These are phyloP conservation scores for Chaetomium tenue DNA, from an alignment of 495 filamentous ascomycete species.

Conservation along the genomic window DNA sequence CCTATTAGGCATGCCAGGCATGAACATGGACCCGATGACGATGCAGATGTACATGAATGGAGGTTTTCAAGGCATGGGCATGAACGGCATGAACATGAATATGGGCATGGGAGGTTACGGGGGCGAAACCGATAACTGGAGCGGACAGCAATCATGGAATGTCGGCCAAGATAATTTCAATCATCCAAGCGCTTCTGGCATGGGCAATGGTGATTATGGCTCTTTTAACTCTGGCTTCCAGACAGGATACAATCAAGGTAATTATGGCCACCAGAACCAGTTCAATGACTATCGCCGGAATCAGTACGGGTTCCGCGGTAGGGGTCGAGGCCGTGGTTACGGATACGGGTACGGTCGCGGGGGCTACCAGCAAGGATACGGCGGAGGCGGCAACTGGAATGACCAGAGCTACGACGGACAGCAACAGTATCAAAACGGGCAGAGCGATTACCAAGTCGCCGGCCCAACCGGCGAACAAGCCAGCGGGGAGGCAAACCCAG, in stretches of 20 bases:
- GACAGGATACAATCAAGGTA: constrained; percentile 59
- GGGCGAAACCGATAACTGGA: constrained; percentile 58
- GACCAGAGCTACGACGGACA: constrained; percentile 31
- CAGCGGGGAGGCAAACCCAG: constrained; percentile 20
- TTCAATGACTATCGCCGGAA: constrained; percentile 63
- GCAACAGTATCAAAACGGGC: constrained; percentile 27
- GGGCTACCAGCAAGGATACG: constrained; percentile 27
- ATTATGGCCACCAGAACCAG: constrained; percentile 57
- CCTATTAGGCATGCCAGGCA: constrained; percentile 65
- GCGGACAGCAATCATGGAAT: constrained; percentile 72
- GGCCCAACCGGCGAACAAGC: constrained; percentile 7
- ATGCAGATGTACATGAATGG: constrained; percentile 85
- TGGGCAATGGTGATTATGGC: constrained; percentile 77
- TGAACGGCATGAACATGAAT: constrained; percentile 88
- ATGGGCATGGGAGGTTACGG: constrained; percentile 84
- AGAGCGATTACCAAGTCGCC: constrained; percentile 22
- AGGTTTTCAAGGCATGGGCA: constrained; percentile 81
- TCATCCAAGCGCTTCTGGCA: constrained; percentile 70
- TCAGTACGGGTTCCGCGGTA: constrained; percentile 51
- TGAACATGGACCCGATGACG: constrained; percentile 86
- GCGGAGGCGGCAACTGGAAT: constrained; percentile 29
- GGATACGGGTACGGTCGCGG: constrained; percentile 55
- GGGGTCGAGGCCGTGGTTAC: constrained; percentile 66
- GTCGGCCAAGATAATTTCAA: constrained; percentile 67
- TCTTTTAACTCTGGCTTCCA: constrained; percentile 73